phyloP scores from a whole-genome alignment of 1,284 basidiomycete genomes.

The Cutaneotrichosporon cavernicola region DNA sequence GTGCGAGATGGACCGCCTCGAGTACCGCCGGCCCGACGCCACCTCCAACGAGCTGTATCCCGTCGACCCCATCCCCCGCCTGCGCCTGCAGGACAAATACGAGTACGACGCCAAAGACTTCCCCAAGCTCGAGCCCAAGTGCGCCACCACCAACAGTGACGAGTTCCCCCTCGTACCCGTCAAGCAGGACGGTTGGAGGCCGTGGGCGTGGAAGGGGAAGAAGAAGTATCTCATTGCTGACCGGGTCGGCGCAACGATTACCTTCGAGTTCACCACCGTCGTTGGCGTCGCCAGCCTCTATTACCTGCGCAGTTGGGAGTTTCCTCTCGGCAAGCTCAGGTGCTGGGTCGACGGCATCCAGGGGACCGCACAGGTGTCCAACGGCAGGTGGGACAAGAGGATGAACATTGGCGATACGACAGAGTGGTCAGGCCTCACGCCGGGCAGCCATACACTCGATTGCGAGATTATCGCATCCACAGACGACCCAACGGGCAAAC shows the following conservation, averaged over 20 bases:
- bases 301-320: constrained; percentile 37
- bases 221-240: constrained; percentile 46
- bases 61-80: constrained; percentile 24
- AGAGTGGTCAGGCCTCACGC: not conserved
- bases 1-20: constrained; percentile 43
- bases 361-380: constrained; percentile 24
- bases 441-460: constrained; percentile 11
- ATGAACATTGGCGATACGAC: constrained; percentile 26
- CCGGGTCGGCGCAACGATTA: constrained; percentile 39
- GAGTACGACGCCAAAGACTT: constrained; percentile 13
- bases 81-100: constrained; percentile 11
- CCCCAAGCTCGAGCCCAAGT: constrained; percentile 40
- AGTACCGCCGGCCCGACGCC: constrained; percentile 21
- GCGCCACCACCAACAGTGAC: constrained; percentile 36
- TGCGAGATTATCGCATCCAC: constrained; percentile 21
- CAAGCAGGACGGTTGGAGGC: constrained; percentile 39
- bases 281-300: constrained; percentile 38
- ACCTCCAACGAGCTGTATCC: constrained; percentile 32
- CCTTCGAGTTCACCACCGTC: constrained; percentile 35
- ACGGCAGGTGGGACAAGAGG: constrained; percentile 38
- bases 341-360: constrained; percentile 49
- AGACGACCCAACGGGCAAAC: constrained; percentile 15
- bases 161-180: constrained; percentile 35
- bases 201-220: constrained; percentile 42
- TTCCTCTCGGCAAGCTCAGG: constrained; percentile 37